Evolutionary conservation across 306 rosid genomes (phyloP), one percentile per base, ranked within the genome.

Genomic region (Pyrus bretschneideri): DNA sequence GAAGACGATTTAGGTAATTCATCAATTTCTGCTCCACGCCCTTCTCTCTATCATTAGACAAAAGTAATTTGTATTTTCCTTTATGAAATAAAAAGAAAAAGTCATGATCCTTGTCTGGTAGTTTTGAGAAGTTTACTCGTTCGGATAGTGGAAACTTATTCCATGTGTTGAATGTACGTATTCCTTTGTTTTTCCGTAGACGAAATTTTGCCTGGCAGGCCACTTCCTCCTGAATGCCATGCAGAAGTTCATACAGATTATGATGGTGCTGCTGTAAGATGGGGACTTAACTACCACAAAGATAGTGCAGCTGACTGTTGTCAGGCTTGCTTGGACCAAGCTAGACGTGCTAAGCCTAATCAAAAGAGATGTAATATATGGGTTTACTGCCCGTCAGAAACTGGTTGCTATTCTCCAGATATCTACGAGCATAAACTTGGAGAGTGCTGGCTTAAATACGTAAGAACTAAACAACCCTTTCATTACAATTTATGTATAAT

Each of bases 241-340:
- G 78, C 86, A 14, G 89, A 90, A 84, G 87, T 89, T 79, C 97
- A 92, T 70, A 80, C 97, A 23, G 98, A 95, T 88, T 95, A 95
- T 70, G 96, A 66, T 75, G 97, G 98, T 71, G 81, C 78, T 55
- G 98, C 97, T 11, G 97, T 95, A 67, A 89, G 82, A 90, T 95
- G 97, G 98, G 98, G 98, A 75, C 98, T 95, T 72, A 92, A 88
- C 46, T 88, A 88, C 81, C 98, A 88, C 84, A 92, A 84, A 88
- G 96, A 95, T 67, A 95, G 97, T 81, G 97, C 98, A 75, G 96
- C 97, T 40, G 97, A 95, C 84, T 95, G 98, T 76, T 95, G 97
- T 71, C 96, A 90, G 77, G 93, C 98, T 80, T 95, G 98, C 89
- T 76, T 95, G 80, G 93, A 90, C 81, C 97, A 92, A 2, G 97